Base-by-base conservation (phyloP, 805 yeast species). In the Pichia sporocuriosa region DNA sequence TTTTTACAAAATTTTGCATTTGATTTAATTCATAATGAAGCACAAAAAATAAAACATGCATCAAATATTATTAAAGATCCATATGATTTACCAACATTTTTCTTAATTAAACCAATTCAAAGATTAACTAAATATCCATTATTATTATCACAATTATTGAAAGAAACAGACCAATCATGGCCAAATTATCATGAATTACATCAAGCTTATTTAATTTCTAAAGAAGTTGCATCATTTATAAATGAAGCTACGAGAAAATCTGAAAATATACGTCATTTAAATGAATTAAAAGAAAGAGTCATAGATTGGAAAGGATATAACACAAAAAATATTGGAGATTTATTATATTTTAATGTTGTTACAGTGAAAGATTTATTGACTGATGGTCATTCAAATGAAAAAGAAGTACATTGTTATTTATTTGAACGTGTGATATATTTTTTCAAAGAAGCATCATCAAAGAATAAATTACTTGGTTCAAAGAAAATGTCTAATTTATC, bases 111-210 rank as follows among this genome's bases (percentile, higher is more conserved):
- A 60, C 99, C 99, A 0, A 86, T 93, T 29, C 99, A 93, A 67
- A 75, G 99, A 49, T 72, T 93, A n/a, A 86, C 96, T 70, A 86
- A 89, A 59, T 93, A 93, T 61, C 98, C 97, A 2, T 65, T 93
- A 39, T 68, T 93, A 37, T 64, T 93, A 39, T 78, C 75, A 53
- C 93, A 86, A 56, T 68, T 93, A 40, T 59, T 85, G 38, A 87
- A 86, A 57, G 59, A 69, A 37, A 75, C 87, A 10, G 81, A 78
- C 28, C 57, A 59, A 12, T 57, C 62, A 15, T 68, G 72, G 67
- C 73, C 76, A 8, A 67, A 67, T 45, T 78, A 76, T 53, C 75
- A 72, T 46, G 97, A 90, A 58, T 67, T 90, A 24, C 66, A 73
- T 22, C 61, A 73, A 41, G 96, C 96, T 2, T 67, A 77, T 41